Evolutionary conservation across 179 eudicot species (phyloP).

Genomic region (Camellia oleifera): DNA sequence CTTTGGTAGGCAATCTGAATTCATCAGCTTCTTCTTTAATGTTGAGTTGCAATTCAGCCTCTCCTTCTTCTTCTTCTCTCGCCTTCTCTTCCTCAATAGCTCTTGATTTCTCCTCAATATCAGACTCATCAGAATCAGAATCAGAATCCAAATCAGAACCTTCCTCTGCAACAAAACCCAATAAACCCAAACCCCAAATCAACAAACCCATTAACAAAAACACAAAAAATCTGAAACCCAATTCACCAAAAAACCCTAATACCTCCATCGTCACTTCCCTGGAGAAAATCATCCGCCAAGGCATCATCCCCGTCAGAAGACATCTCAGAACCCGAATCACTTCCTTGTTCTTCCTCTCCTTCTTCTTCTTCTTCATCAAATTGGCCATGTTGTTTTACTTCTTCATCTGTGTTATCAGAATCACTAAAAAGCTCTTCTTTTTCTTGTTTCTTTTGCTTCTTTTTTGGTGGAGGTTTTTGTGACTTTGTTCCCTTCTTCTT

Average conservation of each 20-base stretch:
- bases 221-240: neutral
- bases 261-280: constrained; percentile 54
- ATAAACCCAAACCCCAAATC: neutral
- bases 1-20: constrained; percentile 57
- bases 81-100: constrained; percentile 37
- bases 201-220: neutral
- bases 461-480: constrained; percentile 24
- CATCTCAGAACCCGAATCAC: constrained; percentile 33
- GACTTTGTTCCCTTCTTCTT: constrained; percentile 24
- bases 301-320: constrained; percentile 59
- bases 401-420: constrained; percentile 32
- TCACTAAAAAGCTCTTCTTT: constrained; percentile 29
- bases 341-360: constrained; percentile 19
- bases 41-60: constrained; percentile 46
- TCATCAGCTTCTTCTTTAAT: constrained; percentile 65
- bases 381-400: constrained; percentile 16
- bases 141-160: constrained; percentile 42
- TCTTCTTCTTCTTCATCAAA: constrained; percentile 25
- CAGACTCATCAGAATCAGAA: constrained; percentile 43
- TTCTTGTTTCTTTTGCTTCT: constrained; percentile 33
- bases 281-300: constrained; percentile 43
- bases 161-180: constrained; percentile 26
- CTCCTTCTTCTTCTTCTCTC: constrained; percentile 48
- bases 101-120: constrained; percentile 47
- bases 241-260: neutral